phyloP scores from a whole-genome alignment of 345 rosid genomes.

The Citrus sinensis region DVS_A1.0 CM039162.1:10252001-10252500 shows the following conservation, averaged over 20 bases:
- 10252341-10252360: constrained; percentile 17
- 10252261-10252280: constrained; percentile 33
- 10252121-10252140: constrained; percentile 20
- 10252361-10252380: constrained; percentile 22
- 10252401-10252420: constrained; percentile 44
- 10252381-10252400: constrained; percentile 26
- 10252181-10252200: constrained; percentile 29
- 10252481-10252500: not conserved
- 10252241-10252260: constrained; percentile 51
- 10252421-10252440: not conserved
- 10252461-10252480: not conserved
- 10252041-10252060: constrained; percentile 22
- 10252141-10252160: constrained; percentile 19
- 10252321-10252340: constrained; percentile 26
- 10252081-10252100: constrained; percentile 10
- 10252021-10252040: constrained; percentile 2
- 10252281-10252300: constrained; percentile 18
- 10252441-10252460: not conserved
- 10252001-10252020: constrained; percentile 3
- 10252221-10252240: constrained; percentile 40
- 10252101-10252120: constrained; percentile 29
- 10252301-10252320: constrained; percentile 18
- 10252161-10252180: constrained; percentile 9
- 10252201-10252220: constrained; percentile 27
- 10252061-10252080: constrained; percentile 16